Conservation (phyloP, 345 rosid species). For the Kernera saxatilis region DNA sequence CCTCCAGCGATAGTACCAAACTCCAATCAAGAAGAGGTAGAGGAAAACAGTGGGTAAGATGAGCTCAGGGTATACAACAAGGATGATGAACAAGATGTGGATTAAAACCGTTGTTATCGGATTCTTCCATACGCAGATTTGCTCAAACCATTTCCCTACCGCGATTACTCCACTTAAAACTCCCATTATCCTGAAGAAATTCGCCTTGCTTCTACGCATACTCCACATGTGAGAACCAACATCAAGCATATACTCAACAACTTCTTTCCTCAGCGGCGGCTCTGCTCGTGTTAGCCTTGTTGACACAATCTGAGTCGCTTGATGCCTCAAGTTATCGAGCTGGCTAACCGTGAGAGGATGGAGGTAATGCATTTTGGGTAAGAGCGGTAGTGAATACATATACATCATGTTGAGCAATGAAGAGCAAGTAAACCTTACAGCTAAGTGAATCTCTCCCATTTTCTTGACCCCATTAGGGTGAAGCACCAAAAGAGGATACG, state of each 20-base stretch:
- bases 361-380: conserved; percentile 89
- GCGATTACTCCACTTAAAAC: conserved; percentile 64
- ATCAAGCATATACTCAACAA: conserved; percentile 95
- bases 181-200: conserved; percentile 34
- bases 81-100: conserved; percentile 67
- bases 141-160: conserved; percentile 83
- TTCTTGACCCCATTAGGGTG: conserved; percentile 79
- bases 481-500: conserved; percentile 75
- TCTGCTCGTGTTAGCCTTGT: conserved; percentile 77
- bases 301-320: conserved; percentile 84
- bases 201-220: conserved; percentile 97
- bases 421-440: conserved; percentile 69
- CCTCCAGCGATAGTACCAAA: conserved; percentile 86
- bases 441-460: conserved; percentile 84
- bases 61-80: conserved; percentile 75
- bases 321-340: conserved; percentile 79
- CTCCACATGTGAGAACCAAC: conserved; percentile 99
- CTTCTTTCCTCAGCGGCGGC: conserved; percentile 82
- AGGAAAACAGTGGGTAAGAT: conserved; percentile 83
- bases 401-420: conserved; percentile 75
- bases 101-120: conserved; percentile 76
- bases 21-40: conserved; percentile 79
- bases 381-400: conserved; percentile 69
- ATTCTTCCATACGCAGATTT: conserved; percentile 84
- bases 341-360: conserved; percentile 84